phyloP scores from a whole-genome alignment of 148 eudicot species.

The Salicornia ramosissima region DNA sequence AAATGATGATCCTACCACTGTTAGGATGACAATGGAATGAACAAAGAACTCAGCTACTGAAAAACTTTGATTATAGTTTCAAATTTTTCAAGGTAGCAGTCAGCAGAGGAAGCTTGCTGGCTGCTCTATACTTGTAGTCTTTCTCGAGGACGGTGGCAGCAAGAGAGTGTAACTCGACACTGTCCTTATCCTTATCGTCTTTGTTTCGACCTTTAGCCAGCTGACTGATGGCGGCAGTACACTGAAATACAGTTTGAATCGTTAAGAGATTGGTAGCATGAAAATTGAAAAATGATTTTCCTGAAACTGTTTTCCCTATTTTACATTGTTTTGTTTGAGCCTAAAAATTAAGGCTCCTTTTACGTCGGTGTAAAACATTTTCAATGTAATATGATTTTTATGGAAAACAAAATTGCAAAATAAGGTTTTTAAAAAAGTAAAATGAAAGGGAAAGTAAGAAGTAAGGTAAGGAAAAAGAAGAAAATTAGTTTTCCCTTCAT shows the following conservation, averaged over 20 bases:
- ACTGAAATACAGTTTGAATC: slow-evolving; percentile 36
- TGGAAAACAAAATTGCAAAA: no score
- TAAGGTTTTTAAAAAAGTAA: no score
- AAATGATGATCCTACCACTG: slow-evolving; percentile 3
- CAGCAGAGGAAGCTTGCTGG: slow-evolving; percentile 62
- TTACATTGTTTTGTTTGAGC: no score
- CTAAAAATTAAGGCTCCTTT: no score
- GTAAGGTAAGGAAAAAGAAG: no score
- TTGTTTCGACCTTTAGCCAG: slow-evolving; percentile 80
- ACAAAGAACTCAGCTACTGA: background rate
- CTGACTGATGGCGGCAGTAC: slow-evolving; percentile 63
- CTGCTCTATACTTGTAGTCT: slow-evolving; percentile 63
- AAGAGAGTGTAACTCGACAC: slow-evolving; percentile 58
- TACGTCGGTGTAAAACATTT: no score
- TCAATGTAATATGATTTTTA: no score
- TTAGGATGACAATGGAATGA: slow-evolving; percentile 16
- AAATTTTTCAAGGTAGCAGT: slow-evolving; percentile 56
- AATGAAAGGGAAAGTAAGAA: no score
- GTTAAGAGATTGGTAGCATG: no score
- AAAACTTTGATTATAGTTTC: slow-evolving; percentile 41
- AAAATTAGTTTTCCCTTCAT: no score
- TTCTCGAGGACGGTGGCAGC: slow-evolving; percentile 72
- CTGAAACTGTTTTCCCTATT: no score
- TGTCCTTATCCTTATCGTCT: slow-evolving; percentile 83
- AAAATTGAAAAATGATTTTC: no score